phyloP scores from a whole-genome alignment of 352 stramenopile genomes.

The Pythium plurisporium region DNA sequence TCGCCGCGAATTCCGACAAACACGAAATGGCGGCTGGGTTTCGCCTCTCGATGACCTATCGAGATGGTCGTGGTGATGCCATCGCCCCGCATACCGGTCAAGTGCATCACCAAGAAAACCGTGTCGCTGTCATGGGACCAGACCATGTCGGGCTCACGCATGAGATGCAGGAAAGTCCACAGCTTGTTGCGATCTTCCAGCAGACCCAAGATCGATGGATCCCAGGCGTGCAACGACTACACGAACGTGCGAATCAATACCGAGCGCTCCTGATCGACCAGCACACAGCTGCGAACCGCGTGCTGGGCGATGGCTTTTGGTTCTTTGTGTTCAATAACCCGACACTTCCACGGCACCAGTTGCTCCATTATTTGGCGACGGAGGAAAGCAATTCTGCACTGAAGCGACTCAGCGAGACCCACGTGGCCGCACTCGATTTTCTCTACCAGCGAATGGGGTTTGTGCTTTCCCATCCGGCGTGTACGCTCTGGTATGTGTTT shows the following conservation, averaged over 20 bases:
- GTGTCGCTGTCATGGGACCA: neutral
- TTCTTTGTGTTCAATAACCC: conserved; percentile 46
- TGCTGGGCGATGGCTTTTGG: conserved; percentile 36
- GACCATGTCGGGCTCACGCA: neutral
- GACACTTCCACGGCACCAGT: conserved; percentile 13
- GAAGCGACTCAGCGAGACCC: conserved; percentile 7
- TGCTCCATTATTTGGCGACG: conserved; percentile 27
- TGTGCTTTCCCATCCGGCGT: conserved; percentile 24
- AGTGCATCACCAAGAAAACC: neutral
- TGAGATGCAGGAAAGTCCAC: neutral
- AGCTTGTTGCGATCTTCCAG: neutral
- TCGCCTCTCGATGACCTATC: neutral
- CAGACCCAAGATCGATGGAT: neutral
- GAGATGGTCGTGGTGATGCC: conserved; percentile 3
- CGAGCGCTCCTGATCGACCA: conserved; percentile 12
- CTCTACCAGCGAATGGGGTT: conserved; percentile 29
- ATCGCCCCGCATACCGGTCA: neutral
- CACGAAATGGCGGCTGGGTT: too few species aligned
- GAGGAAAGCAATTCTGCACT: conserved; percentile 28
- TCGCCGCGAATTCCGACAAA: neutral
- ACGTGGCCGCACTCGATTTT: conserved; percentile 24
- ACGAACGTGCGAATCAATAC: neutral
- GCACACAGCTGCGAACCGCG: conserved; percentile 18
- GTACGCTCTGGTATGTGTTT: conserved; percentile 43
- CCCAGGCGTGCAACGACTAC: neutral